Evolutionary conservation across 2,329 filamentous ascomycete species (phyloP).

Genomic region (Fusarium longipes): DNA sequence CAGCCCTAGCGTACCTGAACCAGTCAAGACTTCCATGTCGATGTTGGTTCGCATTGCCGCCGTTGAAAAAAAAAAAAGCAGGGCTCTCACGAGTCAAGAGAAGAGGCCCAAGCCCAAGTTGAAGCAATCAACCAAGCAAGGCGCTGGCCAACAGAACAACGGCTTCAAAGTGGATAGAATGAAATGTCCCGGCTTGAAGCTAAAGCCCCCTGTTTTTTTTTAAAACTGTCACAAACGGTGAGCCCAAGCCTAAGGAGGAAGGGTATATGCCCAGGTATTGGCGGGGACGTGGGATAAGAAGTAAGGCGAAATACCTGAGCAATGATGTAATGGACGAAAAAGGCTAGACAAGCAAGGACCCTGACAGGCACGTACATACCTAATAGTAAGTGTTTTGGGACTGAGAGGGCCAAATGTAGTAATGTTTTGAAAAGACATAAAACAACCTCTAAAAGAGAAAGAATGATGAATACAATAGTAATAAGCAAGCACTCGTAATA

Average conservation of each 20-base stretch:
- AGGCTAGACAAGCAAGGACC: constrained; percentile 23
- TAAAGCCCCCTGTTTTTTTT: constrained; percentile 10
- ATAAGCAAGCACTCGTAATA: neutral
- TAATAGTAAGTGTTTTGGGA: neutral
- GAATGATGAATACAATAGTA: neutral
- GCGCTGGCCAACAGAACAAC: neutral
- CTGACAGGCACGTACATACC: neutral
- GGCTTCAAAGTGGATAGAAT: neutral
- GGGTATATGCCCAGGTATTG: constrained; percentile 7
- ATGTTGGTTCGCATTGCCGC: constrained; percentile 6
- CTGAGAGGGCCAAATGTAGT: neutral
- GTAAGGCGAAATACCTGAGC: constrained; percentile 18
- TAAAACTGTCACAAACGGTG: constrained; percentile 27
- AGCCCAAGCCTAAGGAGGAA: constrained; percentile 27
- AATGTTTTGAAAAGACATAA: neutral
- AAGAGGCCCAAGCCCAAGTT: neutral
- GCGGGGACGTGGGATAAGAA: constrained; percentile 1
- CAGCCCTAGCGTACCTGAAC: constrained; percentile 14
- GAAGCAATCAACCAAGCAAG: neutral
- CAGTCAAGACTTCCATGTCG: constrained; percentile 1
- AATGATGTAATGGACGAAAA: constrained; percentile 40
- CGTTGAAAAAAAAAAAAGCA: neutral
- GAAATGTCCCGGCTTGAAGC: constrained; percentile 5
- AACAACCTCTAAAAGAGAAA: neutral
- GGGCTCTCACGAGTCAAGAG: neutral